Percentiles rank a stretch among this genome's conserved stretches.
Conservation (phyloP, 169 alveolate species). For the Neospora caninum region DNA sequence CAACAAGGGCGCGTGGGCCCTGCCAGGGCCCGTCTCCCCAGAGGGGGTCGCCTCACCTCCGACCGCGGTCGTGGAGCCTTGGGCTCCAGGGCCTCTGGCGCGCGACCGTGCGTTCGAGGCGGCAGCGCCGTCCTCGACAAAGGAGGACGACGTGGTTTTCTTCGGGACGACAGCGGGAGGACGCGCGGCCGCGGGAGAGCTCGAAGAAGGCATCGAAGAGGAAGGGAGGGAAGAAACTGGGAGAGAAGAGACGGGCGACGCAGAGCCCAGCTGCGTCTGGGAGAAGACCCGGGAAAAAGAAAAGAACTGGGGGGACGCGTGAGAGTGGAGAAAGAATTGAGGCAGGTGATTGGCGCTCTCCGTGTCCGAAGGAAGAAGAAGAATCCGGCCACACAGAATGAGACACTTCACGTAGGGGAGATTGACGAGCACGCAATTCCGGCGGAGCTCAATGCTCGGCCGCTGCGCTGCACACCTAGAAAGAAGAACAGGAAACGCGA, state of each 20-base stretch:
- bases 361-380: not conserved
- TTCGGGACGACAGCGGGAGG: not conserved
- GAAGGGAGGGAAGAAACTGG: not conserved
- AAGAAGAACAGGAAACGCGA: not conserved
- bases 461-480: slow-evolving; percentile 53
- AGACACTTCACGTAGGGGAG: slow-evolving; percentile 52
- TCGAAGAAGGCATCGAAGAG: not conserved
- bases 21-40: not conserved
- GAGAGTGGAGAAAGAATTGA: not conserved
- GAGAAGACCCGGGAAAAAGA: not conserved
- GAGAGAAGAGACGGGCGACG: not conserved
- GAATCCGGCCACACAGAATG: not conserved
- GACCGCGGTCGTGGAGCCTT: not conserved
- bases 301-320: not conserved
- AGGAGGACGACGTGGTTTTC: too few species aligned
- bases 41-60: not conserved
- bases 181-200: not conserved
- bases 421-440: slow-evolving; percentile 72
- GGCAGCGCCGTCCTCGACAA: not conserved
- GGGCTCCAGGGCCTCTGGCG: not conserved
- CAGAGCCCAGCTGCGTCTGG: not conserved
- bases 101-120: not conserved
- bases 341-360: not conserved
- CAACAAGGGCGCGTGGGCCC: not conserved
- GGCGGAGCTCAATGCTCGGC: slow-evolving; percentile 73